Evolutionary conservation across 2,329 filamentous ascomycete species (phyloP).

Genomic region (Thielaviopsis cerberus): DNA sequence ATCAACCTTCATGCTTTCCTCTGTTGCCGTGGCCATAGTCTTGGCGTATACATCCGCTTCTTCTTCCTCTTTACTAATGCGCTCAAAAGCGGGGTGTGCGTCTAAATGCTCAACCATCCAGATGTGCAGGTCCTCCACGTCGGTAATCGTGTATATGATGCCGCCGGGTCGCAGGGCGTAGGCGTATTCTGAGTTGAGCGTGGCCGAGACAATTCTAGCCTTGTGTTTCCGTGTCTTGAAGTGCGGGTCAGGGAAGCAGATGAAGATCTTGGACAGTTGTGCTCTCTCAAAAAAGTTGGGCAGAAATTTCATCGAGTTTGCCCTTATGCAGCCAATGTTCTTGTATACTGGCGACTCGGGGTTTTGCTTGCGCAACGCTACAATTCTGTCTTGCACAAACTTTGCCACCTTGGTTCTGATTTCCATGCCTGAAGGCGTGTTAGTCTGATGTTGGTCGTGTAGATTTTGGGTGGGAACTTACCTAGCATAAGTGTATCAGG

Average conservation of each 20-base stretch:
- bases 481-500: slow-evolving; percentile 71
- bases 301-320: slow-evolving; percentile 98
- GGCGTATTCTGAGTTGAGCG: slow-evolving; percentile 82
- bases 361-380: slow-evolving; percentile 55
- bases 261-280: slow-evolving; percentile 80
- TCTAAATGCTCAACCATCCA: slow-evolving; percentile 88
- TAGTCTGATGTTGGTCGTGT: neutral
- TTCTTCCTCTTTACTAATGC: slow-evolving; percentile 48
- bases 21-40: slow-evolving; percentile 67
- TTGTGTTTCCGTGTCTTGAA: slow-evolving; percentile 98
- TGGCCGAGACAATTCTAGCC: slow-evolving; percentile 76
- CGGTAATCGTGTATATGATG: slow-evolving; percentile 86
- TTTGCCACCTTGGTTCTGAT: slow-evolving; percentile 80
- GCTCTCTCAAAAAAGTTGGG: slow-evolving; percentile 79
- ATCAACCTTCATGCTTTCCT: slow-evolving; percentile 92
- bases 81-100: slow-evolving; percentile 59
- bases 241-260: slow-evolving; percentile 96
- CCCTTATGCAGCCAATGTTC: slow-evolving; percentile 74
- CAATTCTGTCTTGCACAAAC: slow-evolving; percentile 75
- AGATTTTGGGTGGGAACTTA: slow-evolving; percentile 21
- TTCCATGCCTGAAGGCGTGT: slow-evolving; percentile 49
- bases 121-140: slow-evolving; percentile 79
- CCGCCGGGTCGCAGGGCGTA: slow-evolving; percentile 70
- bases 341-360: slow-evolving; percentile 42
- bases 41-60: slow-evolving; percentile 51